A percentile compares a stretch with the other conserved stretches of the same genome.
Conservation (phyloP, 1,284 basidiomycete species). For the Heterobasidion occidentale region DNA sequence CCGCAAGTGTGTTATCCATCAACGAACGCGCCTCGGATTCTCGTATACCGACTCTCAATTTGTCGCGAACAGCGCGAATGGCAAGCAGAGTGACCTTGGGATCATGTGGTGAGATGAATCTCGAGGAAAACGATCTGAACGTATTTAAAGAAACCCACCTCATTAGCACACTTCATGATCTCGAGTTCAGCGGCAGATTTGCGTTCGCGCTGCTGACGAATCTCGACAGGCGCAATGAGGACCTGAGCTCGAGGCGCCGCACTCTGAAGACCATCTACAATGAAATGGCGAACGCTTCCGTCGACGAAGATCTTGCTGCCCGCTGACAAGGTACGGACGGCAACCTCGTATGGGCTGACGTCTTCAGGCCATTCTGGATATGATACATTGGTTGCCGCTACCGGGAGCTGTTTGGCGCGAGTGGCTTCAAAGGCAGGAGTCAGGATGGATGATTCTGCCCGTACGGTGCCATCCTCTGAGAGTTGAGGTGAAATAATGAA, state of each 20-base stretch:
- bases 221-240: constrained; percentile 39
- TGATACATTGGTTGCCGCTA: constrained; percentile 38
- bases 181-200: constrained; percentile 68
- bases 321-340: constrained; percentile 24
- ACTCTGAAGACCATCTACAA: constrained; percentile 49
- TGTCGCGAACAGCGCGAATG: constrained; percentile 56
- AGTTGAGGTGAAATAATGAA: constrained; percentile 49
- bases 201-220: constrained; percentile 61
- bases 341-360: constrained; percentile 55
- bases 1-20: constrained; percentile 44
- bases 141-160: constrained; percentile 36
- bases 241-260: constrained; percentile 35
- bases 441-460: constrained; percentile 48
- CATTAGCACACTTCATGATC: constrained; percentile 72
- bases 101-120: neutral
- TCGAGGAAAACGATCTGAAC: neutral
- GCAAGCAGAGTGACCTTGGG: constrained; percentile 66
- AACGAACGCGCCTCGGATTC: constrained; percentile 62
- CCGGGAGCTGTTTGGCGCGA: constrained; percentile 51
- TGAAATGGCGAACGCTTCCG: constrained; percentile 47
- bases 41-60: constrained; percentile 64
- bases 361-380: constrained; percentile 75
- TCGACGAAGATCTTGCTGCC: constrained; percentile 52
- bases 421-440: constrained; percentile 74
- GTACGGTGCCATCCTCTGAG: constrained; percentile 20